Evolutionary conservation across 75 land plant species (phyloP).

Genomic region (Gnetum montanum): DNA sequence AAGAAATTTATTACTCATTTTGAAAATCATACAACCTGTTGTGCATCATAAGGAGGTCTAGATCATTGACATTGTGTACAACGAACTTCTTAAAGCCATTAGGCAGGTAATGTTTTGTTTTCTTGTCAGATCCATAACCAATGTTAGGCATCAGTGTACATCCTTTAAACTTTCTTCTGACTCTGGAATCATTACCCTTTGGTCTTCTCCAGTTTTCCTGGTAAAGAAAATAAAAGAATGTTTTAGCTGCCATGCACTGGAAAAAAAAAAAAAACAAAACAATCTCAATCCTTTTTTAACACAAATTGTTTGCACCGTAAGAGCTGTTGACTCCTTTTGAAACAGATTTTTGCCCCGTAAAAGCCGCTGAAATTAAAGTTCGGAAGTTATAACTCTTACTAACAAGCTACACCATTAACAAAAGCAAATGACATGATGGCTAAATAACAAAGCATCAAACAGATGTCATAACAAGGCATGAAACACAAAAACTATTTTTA

Average conservation of each 20-base stretch:
- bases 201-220: conserved; percentile 51
- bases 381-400: too few species aligned
- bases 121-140: conserved; percentile 54
- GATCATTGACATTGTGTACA: conserved; percentile 31
- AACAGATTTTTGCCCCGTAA: too few species aligned
- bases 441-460: too few species aligned
- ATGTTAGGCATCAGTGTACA: conserved; percentile 49
- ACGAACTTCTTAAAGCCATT: conserved; percentile 43
- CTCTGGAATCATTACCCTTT: conserved; percentile 49
- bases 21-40: conserved; percentile 22
- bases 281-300: too few species aligned
- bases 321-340: too few species aligned
- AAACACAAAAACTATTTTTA: too few species aligned
- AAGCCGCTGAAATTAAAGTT: too few species aligned
- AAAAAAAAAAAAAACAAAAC: too few species aligned
- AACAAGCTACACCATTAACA: too few species aligned
- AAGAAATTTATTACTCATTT: not conserved
- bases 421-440: too few species aligned
- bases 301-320: too few species aligned
- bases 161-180: conserved; percentile 52
- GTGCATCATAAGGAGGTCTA: conserved; percentile 49
- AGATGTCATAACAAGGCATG: too few species aligned
- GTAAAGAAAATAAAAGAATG: not conserved
- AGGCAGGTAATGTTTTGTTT: conserved; percentile 43
- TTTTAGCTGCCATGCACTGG: not conserved